Base-by-base conservation (phyloP, 2,329 filamentous ascomycete species). In the Orbilia brochopaga region DNA sequence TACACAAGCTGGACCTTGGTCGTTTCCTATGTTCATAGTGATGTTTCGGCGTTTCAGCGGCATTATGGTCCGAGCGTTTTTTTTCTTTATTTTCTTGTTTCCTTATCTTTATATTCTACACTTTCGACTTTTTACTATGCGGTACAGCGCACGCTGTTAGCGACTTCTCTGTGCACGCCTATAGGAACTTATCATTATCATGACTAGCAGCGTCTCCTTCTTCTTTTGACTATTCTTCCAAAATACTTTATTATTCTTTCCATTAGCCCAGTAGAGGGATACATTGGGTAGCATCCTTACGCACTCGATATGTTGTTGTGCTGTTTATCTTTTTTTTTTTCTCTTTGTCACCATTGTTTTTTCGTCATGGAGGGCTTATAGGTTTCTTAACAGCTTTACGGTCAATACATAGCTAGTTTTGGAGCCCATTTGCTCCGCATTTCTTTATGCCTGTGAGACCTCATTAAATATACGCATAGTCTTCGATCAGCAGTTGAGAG, bases 31-130 rank as follows among this genome's bases (percentile, higher is more conserved):
- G 66, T 64, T 24, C 24, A 63, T 58, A 23, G 50, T 37, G 30
- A 59, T 59, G 44, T 64, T 58, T 58, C 51, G 66, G 66, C 66
- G 66, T 70, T 63, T 60, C 58, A 64, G 58, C 66, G 66, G 66
- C 66, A 70, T 64, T 64, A 58, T 70, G 66, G 66, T 70, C 66
- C 66, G 66, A 70, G 66, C 66, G 54, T 64, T 69, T 48, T 48
- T 21, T 37, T 46, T 53, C 19, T 55, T 70, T 63, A 44, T 55
- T 44, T 69, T 63, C 44, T 50, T 30, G 23, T 59, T 15, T 58
- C 58, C 37, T 70, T 35, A 15, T 27, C 59, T 35, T 62, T 35
- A 53, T 63, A 15, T 53, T 24, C 37, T 37, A 44, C 56, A 54
- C 30, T 24, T 62, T 69, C 52, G 37, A 62, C 58, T 56, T 58